These are phyloP conservation scores for Carallia brachiata DNA, from an alignment of 345 rosid species.

Conservation along the genomic window DNA sequence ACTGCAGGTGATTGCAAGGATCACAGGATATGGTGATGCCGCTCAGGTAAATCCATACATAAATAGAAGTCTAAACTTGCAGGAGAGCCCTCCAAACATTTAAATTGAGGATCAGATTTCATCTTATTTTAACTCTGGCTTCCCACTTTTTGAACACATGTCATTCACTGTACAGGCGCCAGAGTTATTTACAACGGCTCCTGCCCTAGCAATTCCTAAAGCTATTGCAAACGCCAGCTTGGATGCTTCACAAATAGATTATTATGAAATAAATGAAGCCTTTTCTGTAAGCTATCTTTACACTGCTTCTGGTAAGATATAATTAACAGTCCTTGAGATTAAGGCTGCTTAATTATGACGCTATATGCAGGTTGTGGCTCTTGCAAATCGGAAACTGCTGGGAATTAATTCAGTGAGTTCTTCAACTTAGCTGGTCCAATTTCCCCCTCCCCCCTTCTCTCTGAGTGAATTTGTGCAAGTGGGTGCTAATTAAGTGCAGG, in stretches of 20 bases:
- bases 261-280: conserved; percentile 95
- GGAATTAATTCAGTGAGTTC: conserved; percentile 72
- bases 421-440: background rate
- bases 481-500: background rate
- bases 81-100: background rate
- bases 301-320: conserved; percentile 5
- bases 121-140: background rate
- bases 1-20: conserved; percentile 75
- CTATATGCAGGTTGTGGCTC: conserved; percentile 78
- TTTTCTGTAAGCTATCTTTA: conserved; percentile 63
- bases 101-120: background rate
- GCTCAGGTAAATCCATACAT: conserved; percentile 74
- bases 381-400: conserved; percentile 80
- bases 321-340: background rate
- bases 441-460: background rate
- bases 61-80: background rate
- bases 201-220: conserved; percentile 95
- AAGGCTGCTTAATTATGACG: conserved; percentile 4
- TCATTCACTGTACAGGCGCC: conserved; percentile 64
- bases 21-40: conserved; percentile 87
- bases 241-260: conserved; percentile 84
- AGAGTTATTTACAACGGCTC: conserved; percentile 90
- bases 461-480: background rate
- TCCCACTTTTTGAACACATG: conserved; percentile 20
- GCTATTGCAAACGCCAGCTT: conserved; percentile 78